Percentiles rank a stretch among this genome's conserved stretches.
Evolutionary conservation across 768 basidiomycete species (phyloP).

Genomic region (Austroboletus festivus): DNA sequence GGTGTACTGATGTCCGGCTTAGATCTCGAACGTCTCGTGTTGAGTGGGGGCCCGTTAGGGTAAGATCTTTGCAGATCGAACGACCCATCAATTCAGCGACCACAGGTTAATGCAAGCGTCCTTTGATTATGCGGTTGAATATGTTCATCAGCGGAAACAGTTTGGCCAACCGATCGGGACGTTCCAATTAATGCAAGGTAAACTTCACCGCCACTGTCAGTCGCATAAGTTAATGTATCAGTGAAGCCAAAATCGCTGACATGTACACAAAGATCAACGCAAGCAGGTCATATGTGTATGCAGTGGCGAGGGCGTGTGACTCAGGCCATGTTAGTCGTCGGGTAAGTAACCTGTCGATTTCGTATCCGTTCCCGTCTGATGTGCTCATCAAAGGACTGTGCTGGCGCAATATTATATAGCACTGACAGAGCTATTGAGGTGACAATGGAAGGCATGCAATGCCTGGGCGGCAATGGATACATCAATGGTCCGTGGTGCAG

Average conservation of each 20-base stretch:
- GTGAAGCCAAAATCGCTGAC: slow-evolving; percentile 74
- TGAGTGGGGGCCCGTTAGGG: slow-evolving; percentile 92
- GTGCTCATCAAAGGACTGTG: slow-evolving; percentile 71
- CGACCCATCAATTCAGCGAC: slow-evolving; percentile 5
- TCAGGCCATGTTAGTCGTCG: slow-evolving; percentile 70
- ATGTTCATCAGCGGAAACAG: slow-evolving; percentile 91
- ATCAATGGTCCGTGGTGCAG: slow-evolving; percentile 67
- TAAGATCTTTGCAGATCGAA: slow-evolving; percentile 28
- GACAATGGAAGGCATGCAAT: slow-evolving; percentile 88
- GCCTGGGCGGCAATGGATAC: slow-evolving; percentile 92
- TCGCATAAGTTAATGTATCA: not conserved
- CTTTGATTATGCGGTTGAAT: slow-evolving; percentile 83
- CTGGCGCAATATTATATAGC: slow-evolving; percentile 90
- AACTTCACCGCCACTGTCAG: slow-evolving; percentile 4
- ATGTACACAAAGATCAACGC: slow-evolving; percentile 95
- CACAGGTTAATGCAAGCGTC: slow-evolving; percentile 87
- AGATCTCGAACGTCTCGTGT: slow-evolving; percentile 86
- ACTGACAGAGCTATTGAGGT: slow-evolving; percentile 92
- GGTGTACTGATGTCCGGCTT: slow-evolving; percentile 92
- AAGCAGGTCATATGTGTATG: slow-evolving; percentile 87
- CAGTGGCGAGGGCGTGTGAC: slow-evolving; percentile 89
- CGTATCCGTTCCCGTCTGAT: slow-evolving; percentile 1
- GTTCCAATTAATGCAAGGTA: slow-evolving; percentile 96
- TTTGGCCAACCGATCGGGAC: slow-evolving; percentile 85
- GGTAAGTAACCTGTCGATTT: slow-evolving; percentile 41